Base-by-base conservation (phyloP, 116 monocot species). In the Zostera marina region DNA sequence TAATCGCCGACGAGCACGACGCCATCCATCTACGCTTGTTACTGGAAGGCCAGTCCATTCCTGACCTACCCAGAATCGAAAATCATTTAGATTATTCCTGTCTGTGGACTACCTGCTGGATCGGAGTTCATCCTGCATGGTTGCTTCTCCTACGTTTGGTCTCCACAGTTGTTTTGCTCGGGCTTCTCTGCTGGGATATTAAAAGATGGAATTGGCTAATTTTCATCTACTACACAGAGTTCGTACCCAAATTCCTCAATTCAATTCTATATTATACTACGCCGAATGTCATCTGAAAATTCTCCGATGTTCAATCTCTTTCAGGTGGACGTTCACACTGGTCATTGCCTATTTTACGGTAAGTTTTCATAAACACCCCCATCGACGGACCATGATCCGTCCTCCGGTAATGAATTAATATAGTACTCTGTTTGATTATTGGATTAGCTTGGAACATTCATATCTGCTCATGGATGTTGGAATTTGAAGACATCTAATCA, bases 181-280 rank as follows among this genome's bases (percentile, higher is more conserved):
- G 53, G 38, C 46, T 77, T 21, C 69, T 72, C 11, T 4, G 17
- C n/a, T 56, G 56, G 56, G 56, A 56, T 38, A 15, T 56, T 32
- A 5, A 16, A 26, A 15, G 8, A 16, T 56, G 38, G 12, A 38
- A 6, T 38, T 38, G 12, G 16, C 69, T 39, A 51, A 44, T 63
- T 39, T 80, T 85, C 64, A 72, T 58, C 48, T 85, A 74, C 78
- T 85, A 81, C 47, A 85, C 85, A n/a, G 77, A 85, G 85, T 85
- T 48, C 43, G 75, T 19, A 4, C 21, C 10, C 49, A 17, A 11
- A 15, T 16, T 48, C 9, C 2, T 8, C 49, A 49, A 49, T 49
- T 9, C 32, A 32, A 32, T 32, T 5, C 32, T n/a, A n/a, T n/a
- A n/a, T n/a, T n/a, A n/a, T n/a, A n/a, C n/a, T n/a, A n/a, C n/a